Evolutionary conservation across 768 basidiomycete genomes (phyloP).

Genomic region (Saitozyma podzolica): DNA sequence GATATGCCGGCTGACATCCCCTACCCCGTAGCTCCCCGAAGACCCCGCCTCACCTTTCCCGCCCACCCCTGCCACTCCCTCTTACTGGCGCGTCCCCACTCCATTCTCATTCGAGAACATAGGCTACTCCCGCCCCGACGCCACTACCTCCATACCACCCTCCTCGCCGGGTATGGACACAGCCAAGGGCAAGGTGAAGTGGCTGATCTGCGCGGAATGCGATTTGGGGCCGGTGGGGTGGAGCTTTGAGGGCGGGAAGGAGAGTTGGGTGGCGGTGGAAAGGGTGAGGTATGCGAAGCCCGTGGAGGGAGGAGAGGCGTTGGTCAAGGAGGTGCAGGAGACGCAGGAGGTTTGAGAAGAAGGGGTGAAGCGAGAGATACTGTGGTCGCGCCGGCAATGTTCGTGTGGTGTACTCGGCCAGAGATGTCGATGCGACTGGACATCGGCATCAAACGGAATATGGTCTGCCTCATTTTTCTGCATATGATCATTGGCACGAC

Average conservation of each 20-base stretch:
- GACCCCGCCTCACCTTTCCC: constrained; percentile 40
- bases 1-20: not conserved
- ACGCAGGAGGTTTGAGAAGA: no score
- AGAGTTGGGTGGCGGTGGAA: constrained; percentile 48
- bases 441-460: no score
- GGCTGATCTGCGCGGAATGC: constrained; percentile 53
- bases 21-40: constrained; percentile 27
- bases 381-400: no score
- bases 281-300: constrained; percentile 42
- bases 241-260: constrained; percentile 50
- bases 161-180: constrained; percentile 9
- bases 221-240: constrained; percentile 53
- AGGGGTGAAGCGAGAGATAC: no score
- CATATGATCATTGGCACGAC: no score
- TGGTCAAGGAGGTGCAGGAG: no score
- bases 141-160: constrained; percentile 4
- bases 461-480: no score
- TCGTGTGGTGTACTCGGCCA: no score
- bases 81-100: constrained; percentile 40
- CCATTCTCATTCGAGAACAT: constrained; percentile 53
- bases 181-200: constrained; percentile 43
- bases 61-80: not conserved
- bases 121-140: constrained; percentile 48
- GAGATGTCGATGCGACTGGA: no score
- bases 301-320: not conserved